A percentile compares a stretch with the other conserved stretches of the same genome.
Evolutionary conservation across 768 basidiomycete species (phyloP).

Genomic region (Xerocomellus amylosporus): DNA sequence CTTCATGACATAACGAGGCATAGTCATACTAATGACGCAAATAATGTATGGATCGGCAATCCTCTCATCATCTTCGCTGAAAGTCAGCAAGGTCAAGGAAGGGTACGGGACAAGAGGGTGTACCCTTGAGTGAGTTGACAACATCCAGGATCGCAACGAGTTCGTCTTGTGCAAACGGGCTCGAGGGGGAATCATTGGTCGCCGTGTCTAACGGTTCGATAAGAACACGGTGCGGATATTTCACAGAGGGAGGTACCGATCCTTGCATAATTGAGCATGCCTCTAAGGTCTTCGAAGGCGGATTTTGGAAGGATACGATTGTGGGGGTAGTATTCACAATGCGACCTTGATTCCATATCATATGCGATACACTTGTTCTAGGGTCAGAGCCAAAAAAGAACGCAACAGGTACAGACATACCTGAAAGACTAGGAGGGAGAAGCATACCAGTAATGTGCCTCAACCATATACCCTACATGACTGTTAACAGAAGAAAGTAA

Average conservation of each 20-base stretch:
- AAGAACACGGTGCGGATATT: not conserved
- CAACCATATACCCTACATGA: slow-evolving; percentile 8
- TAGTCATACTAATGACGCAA: slow-evolving; percentile 11
- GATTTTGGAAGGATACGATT: not conserved
- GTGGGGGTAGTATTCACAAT: slow-evolving; percentile 17
- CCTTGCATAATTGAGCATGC: slow-evolving; percentile 14
- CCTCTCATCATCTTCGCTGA: not conserved
- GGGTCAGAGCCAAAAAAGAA: not conserved
- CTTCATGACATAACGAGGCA: not conserved
- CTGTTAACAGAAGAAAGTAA: not conserved
- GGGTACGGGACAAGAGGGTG: too few relatives aligned
- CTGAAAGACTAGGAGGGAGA: not conserved
- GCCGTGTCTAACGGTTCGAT: slow-evolving; percentile 7
- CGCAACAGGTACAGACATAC: not conserved
- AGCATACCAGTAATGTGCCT: slow-evolving; percentile 15
- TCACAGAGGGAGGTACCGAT: slow-evolving; percentile 4
- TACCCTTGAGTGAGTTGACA: slow-evolving; percentile 15
- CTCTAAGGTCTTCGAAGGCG: slow-evolving; percentile 9
- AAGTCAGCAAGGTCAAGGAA: not conserved
- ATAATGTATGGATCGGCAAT: slow-evolving; percentile 4
- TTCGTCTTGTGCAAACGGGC: slow-evolving; percentile 12
- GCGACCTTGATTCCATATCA: slow-evolving; percentile 11
- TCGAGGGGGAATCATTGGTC: slow-evolving; percentile 16
- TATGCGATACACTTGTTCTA: not conserved
- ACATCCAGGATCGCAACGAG: slow-evolving; percentile 12